Percentiles rank a stretch among this genome's conserved stretches.
Conservation (phyloP, 192 early-diverging fungal genomes). For the Entrophospora sp. region DNA sequence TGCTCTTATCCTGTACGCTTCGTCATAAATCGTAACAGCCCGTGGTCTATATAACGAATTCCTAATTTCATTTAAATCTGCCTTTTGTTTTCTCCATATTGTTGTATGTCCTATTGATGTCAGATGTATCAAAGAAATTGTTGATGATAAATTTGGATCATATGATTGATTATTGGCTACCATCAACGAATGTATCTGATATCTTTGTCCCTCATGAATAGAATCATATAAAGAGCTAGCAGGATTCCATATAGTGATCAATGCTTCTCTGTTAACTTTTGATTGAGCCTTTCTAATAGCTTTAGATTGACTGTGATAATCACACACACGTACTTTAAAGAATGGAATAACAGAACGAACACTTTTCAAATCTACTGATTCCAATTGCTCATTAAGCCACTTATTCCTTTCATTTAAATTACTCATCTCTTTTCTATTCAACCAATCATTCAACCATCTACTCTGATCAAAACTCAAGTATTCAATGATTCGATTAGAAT, state of each 20-base stretch:
- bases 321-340: constrained; percentile 40
- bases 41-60: no score
- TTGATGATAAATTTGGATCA: no score
- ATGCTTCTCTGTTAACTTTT: constrained; percentile 26
- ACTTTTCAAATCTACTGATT: background rate
- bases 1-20: no score
- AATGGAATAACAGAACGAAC: constrained; percentile 30
- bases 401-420: background rate
- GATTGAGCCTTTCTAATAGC: background rate
- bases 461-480: no score
- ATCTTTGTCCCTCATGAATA: constrained; percentile 48
- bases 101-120: constrained; percentile 21
- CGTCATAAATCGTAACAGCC: no score
- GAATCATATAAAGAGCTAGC: constrained; percentile 26
- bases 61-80: no score
- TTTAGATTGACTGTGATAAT: constrained; percentile 33
- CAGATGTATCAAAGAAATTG: constrained; percentile 7
- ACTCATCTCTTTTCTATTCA: no score
- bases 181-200: constrained; percentile 24
- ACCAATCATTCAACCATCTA: no score
- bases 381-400: background rate
- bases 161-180: constrained; percentile 19
- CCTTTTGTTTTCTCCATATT: constrained; percentile 26
- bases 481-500: no score
- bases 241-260: constrained; percentile 41